phyloP scores from a whole-genome alignment of 768 basidiomycete genomes.

The Boletus tomentosulus region DNA sequence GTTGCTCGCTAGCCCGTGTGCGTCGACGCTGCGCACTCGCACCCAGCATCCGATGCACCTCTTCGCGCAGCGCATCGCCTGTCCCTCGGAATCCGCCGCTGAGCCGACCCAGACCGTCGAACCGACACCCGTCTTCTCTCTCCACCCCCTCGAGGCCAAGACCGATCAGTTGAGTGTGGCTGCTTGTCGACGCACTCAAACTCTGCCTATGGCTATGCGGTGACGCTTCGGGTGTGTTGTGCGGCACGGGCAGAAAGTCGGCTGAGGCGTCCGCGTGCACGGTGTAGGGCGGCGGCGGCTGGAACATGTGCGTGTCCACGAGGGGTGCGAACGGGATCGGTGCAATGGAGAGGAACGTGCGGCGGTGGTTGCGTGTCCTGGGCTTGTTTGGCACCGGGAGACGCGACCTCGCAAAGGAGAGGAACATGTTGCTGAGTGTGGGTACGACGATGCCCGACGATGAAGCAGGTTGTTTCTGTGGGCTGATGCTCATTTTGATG shows the following conservation, averaged over 20 bases:
- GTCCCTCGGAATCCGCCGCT: constrained; percentile 23
- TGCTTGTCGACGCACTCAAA: background rate
- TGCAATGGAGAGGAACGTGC: constrained; percentile 9
- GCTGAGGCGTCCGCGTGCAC: constrained; percentile 6
- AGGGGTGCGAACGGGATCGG: constrained; percentile 27
- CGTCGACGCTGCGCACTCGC: constrained; percentile 22
- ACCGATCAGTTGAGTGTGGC: constrained; percentile 8
- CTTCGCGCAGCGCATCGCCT: constrained; percentile 13
- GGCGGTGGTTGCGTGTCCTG: constrained; percentile 11
- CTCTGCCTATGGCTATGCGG: background rate
- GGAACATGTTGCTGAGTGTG: constrained; percentile 14
- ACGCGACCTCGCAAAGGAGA: constrained; percentile 21
- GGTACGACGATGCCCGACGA: background rate
- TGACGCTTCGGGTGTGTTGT: constrained; percentile 24
- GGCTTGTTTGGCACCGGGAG: constrained; percentile 19
- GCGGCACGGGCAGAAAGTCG: constrained; percentile 18
- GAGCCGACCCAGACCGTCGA: constrained; percentile 28
- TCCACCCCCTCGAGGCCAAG: constrained; percentile 28
- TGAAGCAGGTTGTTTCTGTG: background rate
- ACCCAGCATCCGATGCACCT: constrained; percentile 19
- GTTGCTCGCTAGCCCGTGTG: constrained; percentile 14
- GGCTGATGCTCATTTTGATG: background rate
- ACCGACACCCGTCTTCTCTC: constrained; percentile 19
- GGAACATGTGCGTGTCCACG: constrained; percentile 25
- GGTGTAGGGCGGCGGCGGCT: constrained; percentile 24